These are phyloP conservation scores for Leucocoprinus birnbaumii DNA, from an alignment of 768 basidiomycete species.

Conservation along the genomic window DNA sequence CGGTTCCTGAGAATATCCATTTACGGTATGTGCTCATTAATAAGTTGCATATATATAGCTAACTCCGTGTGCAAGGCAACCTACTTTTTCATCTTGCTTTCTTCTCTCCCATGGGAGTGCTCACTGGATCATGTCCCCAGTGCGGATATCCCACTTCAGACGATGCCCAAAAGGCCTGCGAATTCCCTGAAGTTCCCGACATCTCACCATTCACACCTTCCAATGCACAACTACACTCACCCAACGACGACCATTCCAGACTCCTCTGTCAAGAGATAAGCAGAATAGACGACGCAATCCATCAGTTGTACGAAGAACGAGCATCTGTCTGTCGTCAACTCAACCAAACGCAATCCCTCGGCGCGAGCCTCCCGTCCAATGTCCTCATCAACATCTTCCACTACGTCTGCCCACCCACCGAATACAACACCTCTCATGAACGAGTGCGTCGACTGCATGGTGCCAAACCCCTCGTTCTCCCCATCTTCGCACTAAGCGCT, in stretches of 20 bases:
- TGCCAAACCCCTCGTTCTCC: neutral
- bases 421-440: conserved; percentile 7
- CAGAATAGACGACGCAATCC: conserved; percentile 2
- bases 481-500: conserved; percentile 4
- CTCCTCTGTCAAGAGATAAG: conserved; percentile 1
- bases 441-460: conserved; percentile 1
- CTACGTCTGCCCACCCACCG: conserved; percentile 10
- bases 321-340: conserved; percentile 2
- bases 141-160: neutral
- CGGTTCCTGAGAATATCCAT: neutral
- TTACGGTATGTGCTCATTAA: too few relatives aligned
- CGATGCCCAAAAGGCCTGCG: neutral
- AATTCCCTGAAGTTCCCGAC: neutral
- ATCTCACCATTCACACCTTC: neutral
- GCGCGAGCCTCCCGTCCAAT: conserved; percentile 2
- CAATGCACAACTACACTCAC: neutral
- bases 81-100: neutral
- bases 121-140: neutral
- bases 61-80: neutral
- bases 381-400: conserved; percentile 5
- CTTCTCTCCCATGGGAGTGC: neutral
- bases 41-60: neutral
- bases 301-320: neutral
- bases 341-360: conserved; percentile 3
- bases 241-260: neutral